Evolutionary conservation across 1,284 basidiomycete genomes (phyloP), one percentile per base, ranked within the genome.

Genomic region (Apiotrichum sp.): DNA sequence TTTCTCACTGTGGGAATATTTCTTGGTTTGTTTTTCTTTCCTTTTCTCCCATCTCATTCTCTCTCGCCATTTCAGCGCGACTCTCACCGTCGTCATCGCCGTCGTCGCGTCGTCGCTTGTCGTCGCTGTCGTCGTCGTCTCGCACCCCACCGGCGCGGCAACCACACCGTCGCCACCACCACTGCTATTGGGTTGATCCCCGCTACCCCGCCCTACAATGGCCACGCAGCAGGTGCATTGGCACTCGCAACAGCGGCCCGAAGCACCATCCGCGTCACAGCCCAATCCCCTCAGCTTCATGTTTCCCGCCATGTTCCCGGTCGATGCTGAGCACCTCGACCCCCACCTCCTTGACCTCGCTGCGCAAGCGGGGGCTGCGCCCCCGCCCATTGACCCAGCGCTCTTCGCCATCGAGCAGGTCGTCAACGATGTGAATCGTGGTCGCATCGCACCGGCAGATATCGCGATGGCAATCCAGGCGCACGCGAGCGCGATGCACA

Each of bases 1-100:
- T 22, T 22, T 22, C 42, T 16, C 42, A 16, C 31, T 33, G 5
- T n/a, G 13, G 9, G 44, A 46, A 47, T 48, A 38, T 31, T 82
- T 84, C 63, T 83, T 93, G 33, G 16, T n/a, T 51, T 47, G 35
- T 53, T 56, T 56, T 59, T 59, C 16, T 56, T 29, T 10, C 29
- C 52, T 51, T 59, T 59, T 59, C 52, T 59, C 55, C 55, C 55
- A 51, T 9, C 45, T 11, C 42, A 14, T 34, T 49, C 38, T 11
- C 42, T 31, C 42, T 49, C 38, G 8, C 13, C 36, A 22, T 22
- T 16, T 8, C 36, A 38, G 8, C 36, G 13, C 36, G 22, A 22
- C 22, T 22, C 22, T 22, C 22, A 22, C 22, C 22, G 22, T 22
- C 22, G 22, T 22, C 22, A 22, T 22, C 22, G 22, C 22, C 22